These are phyloP conservation scores for Sordariomycetes sp. DNA, from an alignment of 2,329 filamentous ascomycete species.

Conservation along the genomic window DNA sequence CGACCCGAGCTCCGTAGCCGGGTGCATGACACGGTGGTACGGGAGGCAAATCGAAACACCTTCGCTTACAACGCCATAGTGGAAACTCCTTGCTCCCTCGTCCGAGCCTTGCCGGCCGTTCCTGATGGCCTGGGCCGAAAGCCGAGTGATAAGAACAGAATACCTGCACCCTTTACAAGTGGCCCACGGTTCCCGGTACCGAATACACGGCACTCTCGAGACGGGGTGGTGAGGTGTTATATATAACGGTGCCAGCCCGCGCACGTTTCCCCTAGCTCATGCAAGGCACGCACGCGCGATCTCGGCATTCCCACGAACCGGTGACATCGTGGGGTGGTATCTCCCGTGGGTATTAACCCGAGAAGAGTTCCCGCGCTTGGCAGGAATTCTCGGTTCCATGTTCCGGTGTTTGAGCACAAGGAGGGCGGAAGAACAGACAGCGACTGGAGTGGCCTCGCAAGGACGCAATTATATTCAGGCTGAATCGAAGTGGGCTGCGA, in stretches of 20 bases:
- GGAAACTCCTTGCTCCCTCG: too few relatives aligned
- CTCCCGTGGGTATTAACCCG: neutral
- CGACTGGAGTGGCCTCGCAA: neutral
- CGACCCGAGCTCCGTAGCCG: too few relatives aligned
- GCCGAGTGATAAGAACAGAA: too few relatives aligned
- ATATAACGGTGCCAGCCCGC: neutral
- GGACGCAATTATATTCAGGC: neutral
- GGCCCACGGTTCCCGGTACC: neutral
- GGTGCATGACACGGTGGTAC: too few relatives aligned
- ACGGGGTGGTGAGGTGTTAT: neutral
- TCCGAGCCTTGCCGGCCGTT: too few relatives aligned
- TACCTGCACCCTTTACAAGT: too few relatives aligned
- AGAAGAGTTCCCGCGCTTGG: neutral
- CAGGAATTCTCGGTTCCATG: neutral
- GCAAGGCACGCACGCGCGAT: neutral
- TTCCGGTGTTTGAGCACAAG: neutral
- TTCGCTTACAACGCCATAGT: too few relatives aligned
- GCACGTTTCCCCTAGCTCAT: neutral
- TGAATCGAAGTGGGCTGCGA: neutral
- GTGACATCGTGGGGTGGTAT: neutral
- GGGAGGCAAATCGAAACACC: too few relatives aligned
- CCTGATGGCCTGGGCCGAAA: too few relatives aligned
- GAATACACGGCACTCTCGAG: neutral
- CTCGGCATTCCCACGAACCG: neutral
- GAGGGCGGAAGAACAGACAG: neutral